These are phyloP conservation scores for Pythium aphanidermatum DNA, from an alignment of 352 stramenopile species.

Conservation along the genomic window DNA sequence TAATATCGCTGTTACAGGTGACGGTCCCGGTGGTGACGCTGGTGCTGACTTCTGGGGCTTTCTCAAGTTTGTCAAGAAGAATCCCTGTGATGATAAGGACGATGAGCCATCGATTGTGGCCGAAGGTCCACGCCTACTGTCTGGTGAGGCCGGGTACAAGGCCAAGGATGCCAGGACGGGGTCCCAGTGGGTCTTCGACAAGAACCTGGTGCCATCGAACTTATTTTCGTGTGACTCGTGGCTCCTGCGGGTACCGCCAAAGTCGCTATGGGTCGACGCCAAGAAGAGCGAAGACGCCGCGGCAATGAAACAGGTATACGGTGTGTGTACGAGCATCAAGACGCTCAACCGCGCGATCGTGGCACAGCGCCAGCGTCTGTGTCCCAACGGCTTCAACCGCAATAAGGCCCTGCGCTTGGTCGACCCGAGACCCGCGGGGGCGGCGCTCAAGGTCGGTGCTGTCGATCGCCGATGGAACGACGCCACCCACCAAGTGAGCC, in stretches of 20 bases:
- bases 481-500: constrained; percentile 20
- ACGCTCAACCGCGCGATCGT: constrained; percentile 66
- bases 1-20: constrained; percentile 58
- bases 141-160: constrained; percentile 38
- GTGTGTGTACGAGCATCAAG: constrained; percentile 75
- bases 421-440: constrained; percentile 27
- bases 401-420: constrained; percentile 60
- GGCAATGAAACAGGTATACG: constrained; percentile 56
- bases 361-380: constrained; percentile 48
- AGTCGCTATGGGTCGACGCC: constrained; percentile 53
- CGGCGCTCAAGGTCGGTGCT: constrained; percentile 37
- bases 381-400: constrained; percentile 55
- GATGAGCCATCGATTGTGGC: constrained; percentile 31
- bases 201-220: constrained; percentile 55
- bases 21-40: constrained; percentile 6
- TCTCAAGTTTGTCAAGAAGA: constrained; percentile 43
- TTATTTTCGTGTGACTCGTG: constrained; percentile 76
- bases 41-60: constrained; percentile 56
- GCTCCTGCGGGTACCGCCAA: constrained; percentile 50
- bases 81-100: constrained; percentile 44
- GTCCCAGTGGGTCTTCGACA: constrained; percentile 60
- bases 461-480: constrained; percentile 38
- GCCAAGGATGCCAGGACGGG: constrained; percentile 30
- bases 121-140: constrained; percentile 40
- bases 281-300: constrained; percentile 39